Evolutionary conservation across 306 rosid genomes (phyloP).

Genomic region (Vigna mungo): DNA sequence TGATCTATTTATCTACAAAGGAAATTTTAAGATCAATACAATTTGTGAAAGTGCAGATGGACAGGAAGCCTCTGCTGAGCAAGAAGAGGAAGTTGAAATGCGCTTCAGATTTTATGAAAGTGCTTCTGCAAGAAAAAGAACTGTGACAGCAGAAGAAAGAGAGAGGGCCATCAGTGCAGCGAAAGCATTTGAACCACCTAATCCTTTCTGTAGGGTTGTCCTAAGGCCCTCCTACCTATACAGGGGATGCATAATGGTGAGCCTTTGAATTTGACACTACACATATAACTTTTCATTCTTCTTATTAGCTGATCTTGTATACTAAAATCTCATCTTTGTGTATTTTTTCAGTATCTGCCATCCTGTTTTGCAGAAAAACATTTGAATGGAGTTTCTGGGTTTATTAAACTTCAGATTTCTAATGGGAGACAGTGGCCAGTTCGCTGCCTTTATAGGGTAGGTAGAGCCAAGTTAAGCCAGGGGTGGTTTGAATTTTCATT

Average conservation of each 20-base stretch:
- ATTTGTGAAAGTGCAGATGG: constrained; percentile 60
- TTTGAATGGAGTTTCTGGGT: constrained; percentile 86
- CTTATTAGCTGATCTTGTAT: constrained; percentile 17
- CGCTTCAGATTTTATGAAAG: constrained; percentile 91
- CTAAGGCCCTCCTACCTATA: constrained; percentile 94
- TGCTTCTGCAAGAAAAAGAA: constrained; percentile 97
- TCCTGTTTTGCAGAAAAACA: constrained; percentile 97
- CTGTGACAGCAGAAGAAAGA: constrained; percentile 95
- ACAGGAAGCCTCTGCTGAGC: constrained; percentile 64
- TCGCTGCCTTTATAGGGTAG: constrained; percentile 88
- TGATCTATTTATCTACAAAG: constrained; percentile 7
- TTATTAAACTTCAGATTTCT: constrained; percentile 84
- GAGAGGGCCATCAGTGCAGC: constrained; percentile 82
- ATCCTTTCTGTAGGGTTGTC: constrained; percentile 96
- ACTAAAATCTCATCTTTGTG: constrained; percentile 13
- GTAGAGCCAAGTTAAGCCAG: constrained; percentile 94
- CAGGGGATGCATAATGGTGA: constrained; percentile 98
- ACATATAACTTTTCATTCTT: constrained; percentile 11
- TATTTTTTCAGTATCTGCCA: constrained; percentile 83
- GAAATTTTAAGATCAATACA: constrained; percentile 35
- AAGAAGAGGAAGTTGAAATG: constrained; percentile 73
- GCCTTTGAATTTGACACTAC: constrained; percentile 35
- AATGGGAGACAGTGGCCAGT: constrained; percentile 91
- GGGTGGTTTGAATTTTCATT: constrained; percentile 92
- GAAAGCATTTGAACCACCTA: constrained; percentile 83